Base-by-base conservation (phyloP, 208 protist genomes). In the Balamuthia mandrillaris region DNA sequence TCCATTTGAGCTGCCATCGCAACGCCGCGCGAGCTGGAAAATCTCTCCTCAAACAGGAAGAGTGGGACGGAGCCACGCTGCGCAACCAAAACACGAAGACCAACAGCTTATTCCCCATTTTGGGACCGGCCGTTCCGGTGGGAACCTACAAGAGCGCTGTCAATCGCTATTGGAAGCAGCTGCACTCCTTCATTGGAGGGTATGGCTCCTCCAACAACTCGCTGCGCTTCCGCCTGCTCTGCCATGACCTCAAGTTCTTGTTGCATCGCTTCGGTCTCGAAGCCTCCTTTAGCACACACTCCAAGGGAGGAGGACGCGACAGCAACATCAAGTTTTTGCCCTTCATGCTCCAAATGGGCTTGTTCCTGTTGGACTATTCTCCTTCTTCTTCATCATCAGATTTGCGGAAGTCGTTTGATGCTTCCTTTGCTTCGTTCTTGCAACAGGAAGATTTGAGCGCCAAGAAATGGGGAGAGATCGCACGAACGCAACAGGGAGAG, bases 1-100 rank as follows among this genome's bases (percentile, higher is more conserved):
- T 95, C 35, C 94, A 95, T 84, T 84, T 83, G 29, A 45, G 60
- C 1, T 95, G 94, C 88, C 94, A 95, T 65, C 88, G 88, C 51
- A 49, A 70, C 3, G 74, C 86, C 45, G n/a, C n/a, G n/a, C n/a
- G n/a, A n/a, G n/a, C n/a, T n/a, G n/a, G n/a, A n/a, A n/a, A n/a
- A n/a, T n/a, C n/a, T n/a, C n/a, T n/a, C n/a, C n/a, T n/a, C n/a
- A n/a, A n/a, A n/a, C 91, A 91, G 75, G 18, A 75, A 44, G 94
- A 96, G 60, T 96, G 94, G 94, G 93, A 95, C 27, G 94, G 94
- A 1, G 93, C 94, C 39, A 83, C 87, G 3, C 84, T 96, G 44
- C 90, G 94, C 41, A 96, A 96, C 86, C 74, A 79, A n/a, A 56
- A 93, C 10, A 92, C 91, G 10, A 58, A 60, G 44, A 94, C 91